A percentile compares a stretch with the other conserved stretches of the same genome.
These are phyloP conservation scores for Trichoderma asperellum DNA, from an alignment of 2,329 filamentous ascomycete species.

Conservation along the genomic window DNA sequence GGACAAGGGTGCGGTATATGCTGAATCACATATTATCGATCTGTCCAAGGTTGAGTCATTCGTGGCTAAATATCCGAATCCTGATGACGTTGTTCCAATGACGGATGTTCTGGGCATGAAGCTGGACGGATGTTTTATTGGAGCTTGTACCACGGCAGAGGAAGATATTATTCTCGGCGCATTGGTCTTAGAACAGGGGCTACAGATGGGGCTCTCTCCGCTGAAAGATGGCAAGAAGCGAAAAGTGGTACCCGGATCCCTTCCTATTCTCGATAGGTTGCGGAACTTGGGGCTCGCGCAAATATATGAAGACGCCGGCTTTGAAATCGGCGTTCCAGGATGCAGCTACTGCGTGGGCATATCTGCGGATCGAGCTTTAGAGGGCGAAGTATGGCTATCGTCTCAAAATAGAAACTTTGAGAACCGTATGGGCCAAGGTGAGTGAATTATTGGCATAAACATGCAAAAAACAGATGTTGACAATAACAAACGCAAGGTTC, in stretches of 20 bases:
- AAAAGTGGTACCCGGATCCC: constrained; percentile 46
- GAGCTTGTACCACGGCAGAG: constrained; percentile 50
- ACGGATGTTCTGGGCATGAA: constrained; percentile 37
- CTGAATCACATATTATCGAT: constrained; percentile 42
- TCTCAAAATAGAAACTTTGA: constrained; percentile 51
- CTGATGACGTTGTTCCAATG: constrained; percentile 49
- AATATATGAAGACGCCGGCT: constrained; percentile 47
- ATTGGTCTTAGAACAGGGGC: constrained; percentile 45
- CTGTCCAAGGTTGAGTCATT: constrained; percentile 44
- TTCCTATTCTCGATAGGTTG: constrained; percentile 43
- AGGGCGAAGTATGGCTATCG: constrained; percentile 49
- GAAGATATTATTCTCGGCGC: constrained; percentile 49
- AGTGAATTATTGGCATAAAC: background rate
- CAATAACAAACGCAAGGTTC: background rate
- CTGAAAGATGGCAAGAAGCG: constrained; percentile 40
- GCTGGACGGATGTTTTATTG: constrained; percentile 50
- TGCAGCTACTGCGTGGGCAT: constrained; percentile 52
- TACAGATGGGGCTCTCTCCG: constrained; percentile 40
- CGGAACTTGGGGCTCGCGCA: constrained; percentile 40
- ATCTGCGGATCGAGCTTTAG: constrained; percentile 44
- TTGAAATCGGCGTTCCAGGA: constrained; percentile 46
- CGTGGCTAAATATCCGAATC: constrained; percentile 46
- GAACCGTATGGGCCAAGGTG: constrained; percentile 47
- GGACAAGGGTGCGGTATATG: constrained; percentile 45
- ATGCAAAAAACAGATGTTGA: background rate